These are phyloP conservation scores for Globisporangium yorkense DNA, from an alignment of 352 stramenopile species.

Conservation along the genomic window DNA sequence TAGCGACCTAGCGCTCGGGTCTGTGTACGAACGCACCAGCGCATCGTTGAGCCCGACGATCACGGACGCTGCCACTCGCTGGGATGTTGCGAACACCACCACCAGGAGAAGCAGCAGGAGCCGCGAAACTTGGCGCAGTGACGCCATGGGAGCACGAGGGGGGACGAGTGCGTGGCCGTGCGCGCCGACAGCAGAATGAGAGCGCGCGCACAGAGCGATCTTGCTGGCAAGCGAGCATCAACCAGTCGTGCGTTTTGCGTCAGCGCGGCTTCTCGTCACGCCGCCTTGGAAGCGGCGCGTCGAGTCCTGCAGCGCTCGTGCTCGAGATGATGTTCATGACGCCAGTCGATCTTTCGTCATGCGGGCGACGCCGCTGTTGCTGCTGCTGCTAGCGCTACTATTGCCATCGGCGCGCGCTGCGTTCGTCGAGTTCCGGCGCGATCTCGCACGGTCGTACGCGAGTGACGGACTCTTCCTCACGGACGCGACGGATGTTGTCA, in stretches of 20 bases:
- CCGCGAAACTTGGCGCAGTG: not conserved
- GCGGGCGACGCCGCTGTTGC: not conserved
- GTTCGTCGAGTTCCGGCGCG: constrained; percentile 13
- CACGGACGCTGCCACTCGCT: not conserved
- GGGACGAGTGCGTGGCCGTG: no score
- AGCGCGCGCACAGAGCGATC: no score
- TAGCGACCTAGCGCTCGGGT: not conserved
- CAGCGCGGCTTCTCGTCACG: no score
- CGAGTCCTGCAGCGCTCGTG: constrained; percentile 11
- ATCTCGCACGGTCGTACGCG: constrained; percentile 12
- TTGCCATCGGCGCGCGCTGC: not conserved
- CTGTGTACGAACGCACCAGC: constrained; percentile 7
- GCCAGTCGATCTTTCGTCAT: not conserved
- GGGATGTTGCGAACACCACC: not conserved
- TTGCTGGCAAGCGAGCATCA: no score
- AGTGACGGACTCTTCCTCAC: constrained; percentile 2
- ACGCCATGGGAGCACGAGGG: not conserved
- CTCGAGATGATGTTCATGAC: not conserved
- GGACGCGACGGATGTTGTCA: constrained; percentile 6
- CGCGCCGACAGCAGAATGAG: no score
- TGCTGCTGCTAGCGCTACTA: not conserved
- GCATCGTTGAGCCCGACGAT: constrained; percentile 8
- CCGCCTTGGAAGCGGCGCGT: constrained; percentile 3
- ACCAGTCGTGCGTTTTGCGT: no score
- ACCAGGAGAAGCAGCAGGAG: constrained; percentile 3